Evolutionary conservation across 345 rosid genomes (phyloP).

Genomic region (Clarkia xantiana): DNA sequence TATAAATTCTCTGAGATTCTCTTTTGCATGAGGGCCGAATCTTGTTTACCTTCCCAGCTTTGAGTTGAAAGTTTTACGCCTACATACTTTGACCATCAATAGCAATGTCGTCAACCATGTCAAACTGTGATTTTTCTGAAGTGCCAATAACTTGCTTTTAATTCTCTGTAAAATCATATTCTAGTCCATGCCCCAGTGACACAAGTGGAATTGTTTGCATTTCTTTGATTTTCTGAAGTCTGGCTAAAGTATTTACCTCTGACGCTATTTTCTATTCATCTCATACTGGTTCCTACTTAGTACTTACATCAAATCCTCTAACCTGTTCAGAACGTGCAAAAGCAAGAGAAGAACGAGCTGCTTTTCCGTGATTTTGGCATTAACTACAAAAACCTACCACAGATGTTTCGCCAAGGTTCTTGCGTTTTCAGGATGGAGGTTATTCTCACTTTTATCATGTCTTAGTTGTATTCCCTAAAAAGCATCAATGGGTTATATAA

Average conservation of each 20-base stretch:
- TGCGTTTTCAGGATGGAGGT: conserved; percentile 67
- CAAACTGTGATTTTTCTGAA: too few species aligned
- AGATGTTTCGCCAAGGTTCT: conserved; percentile 79
- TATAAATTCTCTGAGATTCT: background rate
- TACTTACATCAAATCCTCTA: background rate
- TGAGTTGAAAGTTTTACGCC: conserved; percentile 1
- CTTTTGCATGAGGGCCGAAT: background rate
- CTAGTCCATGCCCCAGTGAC: background rate
- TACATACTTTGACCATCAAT: background rate
- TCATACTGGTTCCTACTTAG: background rate
- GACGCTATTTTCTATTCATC: too few species aligned
- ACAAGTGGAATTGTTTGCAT: too few species aligned
- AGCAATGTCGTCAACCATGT: too few species aligned
- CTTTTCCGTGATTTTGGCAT: conserved; percentile 65
- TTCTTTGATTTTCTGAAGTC: too few species aligned
- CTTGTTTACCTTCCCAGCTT: too few species aligned
- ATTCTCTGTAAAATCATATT: background rate
- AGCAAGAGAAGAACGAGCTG: conserved; percentile 75
- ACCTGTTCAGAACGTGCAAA: conserved; percentile 40
- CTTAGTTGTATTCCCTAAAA: too few species aligned
- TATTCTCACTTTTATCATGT: conserved; percentile 4
- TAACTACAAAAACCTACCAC: conserved; percentile 56
- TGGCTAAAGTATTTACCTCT: too few species aligned
- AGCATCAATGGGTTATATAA: too few species aligned
- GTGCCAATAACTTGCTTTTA: background rate